phyloP scores from a whole-genome alignment of 2,329 filamentous ascomycete genomes.

The Phyllosticta capitalensis region DNA sequence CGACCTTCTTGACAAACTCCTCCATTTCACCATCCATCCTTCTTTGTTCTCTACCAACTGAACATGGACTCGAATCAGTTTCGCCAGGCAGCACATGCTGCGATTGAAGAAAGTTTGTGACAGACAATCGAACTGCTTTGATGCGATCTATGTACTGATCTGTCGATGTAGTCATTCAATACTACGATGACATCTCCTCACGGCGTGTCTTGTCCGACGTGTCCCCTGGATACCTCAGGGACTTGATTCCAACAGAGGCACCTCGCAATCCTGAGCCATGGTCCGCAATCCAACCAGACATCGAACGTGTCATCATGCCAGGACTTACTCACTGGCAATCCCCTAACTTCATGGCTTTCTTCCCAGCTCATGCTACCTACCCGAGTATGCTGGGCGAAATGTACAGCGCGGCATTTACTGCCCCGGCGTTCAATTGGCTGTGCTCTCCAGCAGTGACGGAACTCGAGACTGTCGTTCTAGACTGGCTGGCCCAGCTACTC shows the following conservation, averaged over 20 bases:
- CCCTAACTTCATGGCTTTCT: constrained; percentile 94
- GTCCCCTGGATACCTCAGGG: constrained; percentile 74
- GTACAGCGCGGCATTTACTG: constrained; percentile 80
- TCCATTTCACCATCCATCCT: neutral
- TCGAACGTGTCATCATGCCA: constrained; percentile 78
- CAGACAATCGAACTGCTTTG: neutral
- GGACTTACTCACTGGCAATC: constrained; percentile 93
- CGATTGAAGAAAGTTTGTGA: constrained; percentile 66
- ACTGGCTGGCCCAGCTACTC: constrained; percentile 77
- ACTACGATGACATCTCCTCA: constrained; percentile 66
- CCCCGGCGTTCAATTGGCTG: constrained; percentile 94
- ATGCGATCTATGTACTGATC: neutral
- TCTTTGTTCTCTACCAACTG: neutral
- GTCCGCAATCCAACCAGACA: constrained; percentile 70
- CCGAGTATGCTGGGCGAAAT: constrained; percentile 85
- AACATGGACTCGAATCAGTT: constrained; percentile 74
- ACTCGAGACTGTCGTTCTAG: constrained; percentile 83
- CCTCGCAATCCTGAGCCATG: constrained; percentile 63
- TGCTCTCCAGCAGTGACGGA: constrained; percentile 89
- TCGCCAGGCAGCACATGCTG: constrained; percentile 62
- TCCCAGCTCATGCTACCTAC: constrained; percentile 71
- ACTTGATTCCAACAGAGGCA: constrained; percentile 60
- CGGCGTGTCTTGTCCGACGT: constrained; percentile 68
- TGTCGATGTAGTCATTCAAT: constrained; percentile 57
- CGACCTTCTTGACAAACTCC: neutral